Conservation (phyloP, 225 moss, liverwort and hornwort genomes). For the Neckera pumila region DNA sequence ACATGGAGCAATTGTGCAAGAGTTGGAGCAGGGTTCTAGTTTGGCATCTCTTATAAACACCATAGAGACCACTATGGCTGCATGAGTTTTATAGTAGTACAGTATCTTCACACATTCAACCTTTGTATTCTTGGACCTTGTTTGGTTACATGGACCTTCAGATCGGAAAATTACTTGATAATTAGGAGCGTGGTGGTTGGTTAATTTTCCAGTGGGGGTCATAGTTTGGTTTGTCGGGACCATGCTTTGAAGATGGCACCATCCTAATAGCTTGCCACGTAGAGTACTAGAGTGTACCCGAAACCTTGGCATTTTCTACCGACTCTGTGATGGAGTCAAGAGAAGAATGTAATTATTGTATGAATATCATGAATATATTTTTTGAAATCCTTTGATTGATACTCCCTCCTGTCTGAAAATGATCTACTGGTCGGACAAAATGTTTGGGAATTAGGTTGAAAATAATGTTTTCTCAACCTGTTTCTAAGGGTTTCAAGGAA, state of each 20-base stretch:
- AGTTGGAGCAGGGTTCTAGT: slow-evolving; percentile 43
- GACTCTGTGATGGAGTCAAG: not conserved
- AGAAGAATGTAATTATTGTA: not conserved
- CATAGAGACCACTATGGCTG: slow-evolving; percentile 51
- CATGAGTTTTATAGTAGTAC: not conserved
- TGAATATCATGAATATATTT: not conserved
- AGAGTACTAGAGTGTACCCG: not conserved
- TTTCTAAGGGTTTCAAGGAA: not conserved
- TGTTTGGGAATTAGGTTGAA: not conserved
- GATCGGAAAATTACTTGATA: not conserved
- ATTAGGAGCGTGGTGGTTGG: not conserved
- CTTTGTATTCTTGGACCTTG: not conserved
- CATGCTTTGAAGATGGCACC: not conserved
- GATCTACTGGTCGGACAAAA: not conserved
- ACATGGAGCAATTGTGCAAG: slow-evolving; percentile 66
- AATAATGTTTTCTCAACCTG: not conserved
- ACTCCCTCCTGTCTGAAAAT: not conserved
- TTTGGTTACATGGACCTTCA: not conserved
- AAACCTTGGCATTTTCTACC: not conserved
- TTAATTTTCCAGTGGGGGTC: not conserved
- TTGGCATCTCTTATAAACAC: slow-evolving; percentile 59
- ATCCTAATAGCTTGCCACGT: not conserved
- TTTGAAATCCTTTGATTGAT: not conserved
- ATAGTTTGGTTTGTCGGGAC: not conserved
- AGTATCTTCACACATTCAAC: not conserved